Conservation (phyloP, 495 filamentous ascomycete species). For the Pyronema domesticum region DNA sequence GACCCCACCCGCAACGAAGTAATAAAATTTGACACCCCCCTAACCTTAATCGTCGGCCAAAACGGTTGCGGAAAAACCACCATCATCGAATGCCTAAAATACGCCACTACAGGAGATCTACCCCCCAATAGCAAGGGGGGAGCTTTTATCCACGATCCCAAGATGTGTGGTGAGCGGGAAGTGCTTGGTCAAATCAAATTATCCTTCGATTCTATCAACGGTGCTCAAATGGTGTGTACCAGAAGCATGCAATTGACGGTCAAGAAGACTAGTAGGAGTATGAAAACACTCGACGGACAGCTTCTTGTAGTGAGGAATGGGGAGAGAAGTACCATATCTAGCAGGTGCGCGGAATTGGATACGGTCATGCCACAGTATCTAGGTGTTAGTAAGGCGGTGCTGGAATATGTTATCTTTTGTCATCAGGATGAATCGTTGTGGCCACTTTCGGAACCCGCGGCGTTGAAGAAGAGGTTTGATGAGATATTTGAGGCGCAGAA, state of each 20-base stretch:
- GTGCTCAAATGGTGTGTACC: constrained; percentile 59
- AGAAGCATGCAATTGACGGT: constrained; percentile 70
- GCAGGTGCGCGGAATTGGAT: constrained; percentile 60
- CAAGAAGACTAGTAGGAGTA: constrained; percentile 52
- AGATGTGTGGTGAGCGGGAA: constrained; percentile 76
- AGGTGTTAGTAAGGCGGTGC: constrained; percentile 73
- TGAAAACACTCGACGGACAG: constrained; percentile 67
- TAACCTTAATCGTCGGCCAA: constrained; percentile 89
- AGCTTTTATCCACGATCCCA: constrained; percentile 88
- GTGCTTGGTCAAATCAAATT: constrained; percentile 84
- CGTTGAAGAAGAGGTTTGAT: constrained; percentile 83
- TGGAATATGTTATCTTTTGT: constrained; percentile 93
- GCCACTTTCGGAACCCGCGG: constrained; percentile 81
- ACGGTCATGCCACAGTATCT: constrained; percentile 69
- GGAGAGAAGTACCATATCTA: constrained; percentile 61
- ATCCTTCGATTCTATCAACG: constrained; percentile 57
- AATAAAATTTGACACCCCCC: constrained; percentile 76
- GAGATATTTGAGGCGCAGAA: constrained; percentile 95
- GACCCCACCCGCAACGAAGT: constrained; percentile 55
- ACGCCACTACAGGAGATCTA: constrained; percentile 85
- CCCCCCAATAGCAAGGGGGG: constrained; percentile 88
- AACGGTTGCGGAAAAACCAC: constrained; percentile 98
- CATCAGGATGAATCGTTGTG: constrained; percentile 96
- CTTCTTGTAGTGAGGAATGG: constrained; percentile 60
- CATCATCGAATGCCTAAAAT: constrained; percentile 97